A percentile compares a stretch with the other conserved stretches of the same genome.
phyloP scores from a whole-genome alignment of 148 eudicot genomes.

The Rhododendron ovatum region DNA sequence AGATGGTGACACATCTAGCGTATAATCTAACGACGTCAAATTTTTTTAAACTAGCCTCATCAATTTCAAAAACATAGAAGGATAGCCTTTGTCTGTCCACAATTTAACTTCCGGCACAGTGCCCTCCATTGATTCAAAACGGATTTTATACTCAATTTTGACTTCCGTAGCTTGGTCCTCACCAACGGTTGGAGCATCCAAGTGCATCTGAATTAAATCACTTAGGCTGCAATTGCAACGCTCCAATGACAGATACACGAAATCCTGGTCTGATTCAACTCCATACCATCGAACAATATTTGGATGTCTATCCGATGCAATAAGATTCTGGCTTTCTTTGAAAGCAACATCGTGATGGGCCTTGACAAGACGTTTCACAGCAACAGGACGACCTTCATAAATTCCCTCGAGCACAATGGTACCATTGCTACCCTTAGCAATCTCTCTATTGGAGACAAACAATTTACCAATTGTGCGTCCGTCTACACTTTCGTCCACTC shows the following conservation, averaged over 20 bases:
- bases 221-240: conserved; percentile 74
- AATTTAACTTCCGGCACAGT: conserved; percentile 41
- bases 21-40: conserved; percentile 2
- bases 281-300: conserved; percentile 92
- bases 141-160: conserved; percentile 29
- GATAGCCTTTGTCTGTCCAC: conserved; percentile 75
- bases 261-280: conserved; percentile 77
- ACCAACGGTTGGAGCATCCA: conserved; percentile 18
- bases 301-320: conserved; percentile 87
- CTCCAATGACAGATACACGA: conserved; percentile 82
- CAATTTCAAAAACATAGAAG: conserved; percentile 66
- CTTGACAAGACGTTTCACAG: conserved; percentile 88
- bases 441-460: conserved; percentile 54
- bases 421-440: conserved; percentile 97
- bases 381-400: conserved; percentile 85
- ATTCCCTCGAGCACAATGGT: conserved; percentile 85
- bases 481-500: conserved; percentile 28
- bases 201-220: conserved; percentile 54
- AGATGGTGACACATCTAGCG: conserved; percentile 2
- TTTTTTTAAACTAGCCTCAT: conserved; percentile 52
- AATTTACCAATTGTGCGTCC: conserved; percentile 69
- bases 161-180: conserved; percentile 24
- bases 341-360: conserved; percentile 88
- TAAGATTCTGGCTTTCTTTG: conserved; percentile 87
- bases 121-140: conserved; percentile 39